Percentiles rank a stretch among this genome's conserved stretches.
Evolutionary conservation across 2,329 filamentous ascomycete species (phyloP).

Genomic region (Myriosclerotinia scirpicola): DNA sequence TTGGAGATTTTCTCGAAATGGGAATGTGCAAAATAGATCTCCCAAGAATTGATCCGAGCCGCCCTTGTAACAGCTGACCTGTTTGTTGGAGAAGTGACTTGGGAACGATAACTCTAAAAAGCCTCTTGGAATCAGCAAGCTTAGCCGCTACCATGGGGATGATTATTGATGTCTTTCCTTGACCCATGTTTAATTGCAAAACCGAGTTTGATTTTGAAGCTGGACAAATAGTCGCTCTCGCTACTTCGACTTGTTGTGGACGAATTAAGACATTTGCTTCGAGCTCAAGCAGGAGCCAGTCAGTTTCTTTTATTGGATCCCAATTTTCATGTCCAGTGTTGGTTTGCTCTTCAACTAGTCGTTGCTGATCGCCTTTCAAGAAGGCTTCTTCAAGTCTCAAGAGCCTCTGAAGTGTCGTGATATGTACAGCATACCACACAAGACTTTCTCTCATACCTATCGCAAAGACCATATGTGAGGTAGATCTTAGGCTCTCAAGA

Average conservation of each 20-base stretch:
- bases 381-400: constrained; percentile 45
- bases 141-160: constrained; percentile 49
- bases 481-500: constrained; percentile 46
- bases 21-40: background rate
- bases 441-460: constrained; percentile 43
- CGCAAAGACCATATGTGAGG: constrained; percentile 35
- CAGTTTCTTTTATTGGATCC: constrained; percentile 46
- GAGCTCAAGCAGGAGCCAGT: constrained; percentile 68
- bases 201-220: constrained; percentile 55
- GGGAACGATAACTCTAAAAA: background rate
- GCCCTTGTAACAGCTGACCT: background rate
- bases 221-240: constrained; percentile 58
- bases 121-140: background rate
- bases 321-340: constrained; percentile 46
- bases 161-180: constrained; percentile 60
- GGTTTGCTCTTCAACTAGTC: constrained; percentile 42
- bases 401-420: constrained; percentile 47
- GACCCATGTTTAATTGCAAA: constrained; percentile 67
- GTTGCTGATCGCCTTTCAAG: constrained; percentile 37
- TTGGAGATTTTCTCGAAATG: background rate
- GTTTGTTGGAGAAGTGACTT: background rate
- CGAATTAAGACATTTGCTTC: constrained; percentile 64
- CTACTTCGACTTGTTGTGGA: constrained; percentile 61
- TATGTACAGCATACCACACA: constrained; percentile 43
- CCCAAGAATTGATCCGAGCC: background rate